Conservation (phyloP, 2,329 filamentous ascomycete genomes). For the Aspergillus amoenus region DNA sequence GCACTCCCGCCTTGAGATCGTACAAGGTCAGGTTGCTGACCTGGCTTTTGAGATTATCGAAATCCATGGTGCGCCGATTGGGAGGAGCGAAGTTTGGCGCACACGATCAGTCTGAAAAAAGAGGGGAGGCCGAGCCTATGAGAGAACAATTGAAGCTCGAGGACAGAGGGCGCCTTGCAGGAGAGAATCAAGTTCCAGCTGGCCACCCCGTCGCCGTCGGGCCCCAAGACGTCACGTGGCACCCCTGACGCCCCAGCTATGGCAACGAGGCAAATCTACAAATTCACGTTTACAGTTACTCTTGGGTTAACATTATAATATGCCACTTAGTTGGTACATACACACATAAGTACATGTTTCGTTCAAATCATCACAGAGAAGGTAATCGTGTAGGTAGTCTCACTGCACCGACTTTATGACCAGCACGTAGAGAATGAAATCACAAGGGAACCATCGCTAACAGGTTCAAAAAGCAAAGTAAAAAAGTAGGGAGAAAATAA, state of each 20-base stretch:
- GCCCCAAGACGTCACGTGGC: slow-evolving; percentile 30
- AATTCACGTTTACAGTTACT: not conserved
- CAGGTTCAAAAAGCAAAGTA: not conserved
- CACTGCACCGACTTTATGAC: slow-evolving; percentile 1
- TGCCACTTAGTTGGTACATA: slow-evolving; percentile 10
- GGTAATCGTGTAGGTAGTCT: slow-evolving; percentile 2
- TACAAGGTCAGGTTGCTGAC: slow-evolving; percentile 92
- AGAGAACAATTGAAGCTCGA: slow-evolving; percentile 1
- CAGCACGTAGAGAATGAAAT: slow-evolving; percentile 6
- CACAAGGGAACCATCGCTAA: slow-evolving; percentile 11
- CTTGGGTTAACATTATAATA: not conserved
- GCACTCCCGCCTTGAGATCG: slow-evolving; percentile 90
- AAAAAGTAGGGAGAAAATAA: not conserved
- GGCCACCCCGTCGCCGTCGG: slow-evolving; percentile 16
- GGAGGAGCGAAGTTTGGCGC: slow-evolving; percentile 10
- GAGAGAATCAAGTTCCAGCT: slow-evolving; percentile 18
- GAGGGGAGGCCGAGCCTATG: not conserved
- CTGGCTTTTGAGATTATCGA: slow-evolving; percentile 78
- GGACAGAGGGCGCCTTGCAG: slow-evolving; percentile 2
- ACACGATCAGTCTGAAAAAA: slow-evolving; percentile 5
- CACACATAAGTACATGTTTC: slow-evolving; percentile 25
- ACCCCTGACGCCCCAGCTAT: slow-evolving; percentile 24
- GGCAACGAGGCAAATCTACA: not conserved
- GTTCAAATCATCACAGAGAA: slow-evolving; percentile 22
- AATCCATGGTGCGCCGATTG: slow-evolving; percentile 65